Percentiles rank a stretch among this genome's conserved stretches.
Conservation (phyloP, 768 basidiomycete species). For the Peribolospora kevripleyi region DNA sequence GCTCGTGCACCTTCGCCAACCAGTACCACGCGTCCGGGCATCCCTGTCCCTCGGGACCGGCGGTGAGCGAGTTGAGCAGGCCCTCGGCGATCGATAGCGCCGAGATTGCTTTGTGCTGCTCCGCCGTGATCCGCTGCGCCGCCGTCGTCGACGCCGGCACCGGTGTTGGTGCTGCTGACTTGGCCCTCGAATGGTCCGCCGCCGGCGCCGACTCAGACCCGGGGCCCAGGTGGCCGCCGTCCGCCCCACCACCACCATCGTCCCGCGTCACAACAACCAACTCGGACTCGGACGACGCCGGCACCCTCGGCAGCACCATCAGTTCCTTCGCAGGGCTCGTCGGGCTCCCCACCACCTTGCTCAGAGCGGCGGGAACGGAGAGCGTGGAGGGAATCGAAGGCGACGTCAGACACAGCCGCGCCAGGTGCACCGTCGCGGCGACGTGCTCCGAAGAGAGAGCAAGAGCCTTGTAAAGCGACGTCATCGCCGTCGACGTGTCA, state of each 20-base stretch:
- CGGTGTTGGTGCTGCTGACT: background rate
- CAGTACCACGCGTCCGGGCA: conserved; percentile 87
- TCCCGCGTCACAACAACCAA: too few relatives aligned
- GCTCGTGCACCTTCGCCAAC: conserved; percentile 52
- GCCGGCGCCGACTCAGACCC: conserved; percentile 6
- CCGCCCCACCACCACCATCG: background rate
- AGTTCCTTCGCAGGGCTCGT: background rate
- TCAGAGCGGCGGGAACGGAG: background rate
- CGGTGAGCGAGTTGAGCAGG: conserved; percentile 48
- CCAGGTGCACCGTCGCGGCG: conserved; percentile 50
- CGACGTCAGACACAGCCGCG: conserved; percentile 39
- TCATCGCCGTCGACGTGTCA: conserved; percentile 34
- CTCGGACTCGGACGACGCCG: too few relatives aligned
- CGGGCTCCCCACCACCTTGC: background rate
- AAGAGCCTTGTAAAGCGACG: conserved; percentile 67
- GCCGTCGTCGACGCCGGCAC: conserved; percentile 26
- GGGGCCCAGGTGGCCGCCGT: background rate
- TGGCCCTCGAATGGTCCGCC: background rate
- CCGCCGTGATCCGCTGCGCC: conserved; percentile 21
- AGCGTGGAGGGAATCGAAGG: conserved; percentile 7
- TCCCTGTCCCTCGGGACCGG: conserved; percentile 56
- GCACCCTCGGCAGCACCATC: too few relatives aligned
- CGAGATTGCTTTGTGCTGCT: background rate
- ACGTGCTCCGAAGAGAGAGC: conserved; percentile 60
- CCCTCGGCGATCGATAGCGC: conserved; percentile 38